Conservation (phyloP, 257 asterid genomes). For the Linaria vulgaris region DNA sequence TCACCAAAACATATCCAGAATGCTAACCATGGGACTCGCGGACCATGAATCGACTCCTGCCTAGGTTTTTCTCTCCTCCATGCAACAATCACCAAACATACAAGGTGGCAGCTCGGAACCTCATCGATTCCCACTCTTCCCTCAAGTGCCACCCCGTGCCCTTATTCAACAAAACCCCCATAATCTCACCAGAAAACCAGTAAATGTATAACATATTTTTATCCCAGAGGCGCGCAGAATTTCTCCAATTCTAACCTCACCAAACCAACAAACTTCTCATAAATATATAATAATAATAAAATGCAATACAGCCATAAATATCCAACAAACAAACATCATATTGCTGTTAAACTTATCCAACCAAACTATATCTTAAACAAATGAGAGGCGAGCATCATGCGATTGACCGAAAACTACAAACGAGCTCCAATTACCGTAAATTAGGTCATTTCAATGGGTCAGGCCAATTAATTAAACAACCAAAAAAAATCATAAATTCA, state of each 20-base stretch:
- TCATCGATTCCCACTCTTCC: no score
- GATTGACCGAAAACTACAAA: background rate
- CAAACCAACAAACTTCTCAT: no score
- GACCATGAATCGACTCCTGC: background rate
- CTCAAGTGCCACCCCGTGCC: no score
- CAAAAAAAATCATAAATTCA: background rate
- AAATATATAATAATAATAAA: no score
- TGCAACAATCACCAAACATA: background rate
- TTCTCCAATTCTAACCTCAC: slow-evolving; percentile 17
- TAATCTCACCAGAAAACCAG: background rate
- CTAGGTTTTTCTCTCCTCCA: background rate
- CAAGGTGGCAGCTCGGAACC: background rate
- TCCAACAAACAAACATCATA: no score
- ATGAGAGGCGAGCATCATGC: no score
- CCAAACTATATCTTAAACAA: no score
- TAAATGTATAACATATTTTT: no score
- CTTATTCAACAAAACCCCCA: background rate
- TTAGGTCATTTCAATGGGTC: background rate
- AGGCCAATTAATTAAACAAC: background rate
- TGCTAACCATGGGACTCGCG: background rate
- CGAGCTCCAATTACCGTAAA: background rate
- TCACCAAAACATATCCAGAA: background rate
- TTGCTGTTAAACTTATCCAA: no score
- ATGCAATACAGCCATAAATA: no score
- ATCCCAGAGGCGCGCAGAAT: background rate